phyloP scores from a whole-genome alignment of 225 moss, liverwort and hornwort genomes.

The Straminergon stramineum region DNA sequence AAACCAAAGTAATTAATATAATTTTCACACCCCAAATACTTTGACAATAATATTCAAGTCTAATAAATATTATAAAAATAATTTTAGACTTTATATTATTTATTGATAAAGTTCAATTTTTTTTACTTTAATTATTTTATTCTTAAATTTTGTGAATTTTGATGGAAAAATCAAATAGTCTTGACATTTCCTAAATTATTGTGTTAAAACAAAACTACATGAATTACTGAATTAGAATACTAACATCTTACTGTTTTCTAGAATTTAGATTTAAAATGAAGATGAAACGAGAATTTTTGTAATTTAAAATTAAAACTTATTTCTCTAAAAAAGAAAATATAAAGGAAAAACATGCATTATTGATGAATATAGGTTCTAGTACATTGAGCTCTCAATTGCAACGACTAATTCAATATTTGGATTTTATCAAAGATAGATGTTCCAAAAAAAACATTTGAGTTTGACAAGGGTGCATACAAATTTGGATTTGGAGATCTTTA shows the following conservation, averaged over 20 bases:
- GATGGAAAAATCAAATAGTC: no score
- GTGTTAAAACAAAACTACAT: neutral
- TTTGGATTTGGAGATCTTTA: neutral
- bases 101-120: neutral
- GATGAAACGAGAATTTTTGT: neutral
- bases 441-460: neutral
- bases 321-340: neutral
- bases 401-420: neutral
- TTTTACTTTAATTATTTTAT: neutral
- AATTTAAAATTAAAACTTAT: neutral
- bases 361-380: no score
- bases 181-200: neutral
- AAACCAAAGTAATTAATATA: neutral
- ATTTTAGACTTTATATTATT: no score
- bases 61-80: neutral
- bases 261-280: neutral
- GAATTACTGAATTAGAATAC: no score
- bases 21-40: neutral
- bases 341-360: neutral
- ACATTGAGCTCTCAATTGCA: neutral
- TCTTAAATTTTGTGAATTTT: neutral
- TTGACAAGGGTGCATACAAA: neutral
- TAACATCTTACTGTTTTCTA: no score
- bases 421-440: neutral
- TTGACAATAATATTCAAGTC: neutral